Evolutionary conservation across 2,329 filamentous ascomycete genomes (phyloP).

Genomic region (Drechslerella stenobrocha): DNA sequence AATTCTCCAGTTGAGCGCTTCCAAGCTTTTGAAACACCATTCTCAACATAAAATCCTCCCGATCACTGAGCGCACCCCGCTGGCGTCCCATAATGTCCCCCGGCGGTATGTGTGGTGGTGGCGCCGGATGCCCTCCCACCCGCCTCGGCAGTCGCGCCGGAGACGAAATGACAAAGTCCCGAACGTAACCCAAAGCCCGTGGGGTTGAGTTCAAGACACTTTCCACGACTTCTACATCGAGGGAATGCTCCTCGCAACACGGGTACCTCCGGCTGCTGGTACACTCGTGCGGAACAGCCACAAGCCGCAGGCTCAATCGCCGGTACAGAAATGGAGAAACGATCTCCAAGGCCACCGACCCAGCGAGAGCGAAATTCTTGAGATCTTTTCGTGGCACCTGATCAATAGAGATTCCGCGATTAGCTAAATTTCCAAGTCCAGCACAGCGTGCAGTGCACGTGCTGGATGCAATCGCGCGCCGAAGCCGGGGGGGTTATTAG

Average conservation of each 20-base stretch:
- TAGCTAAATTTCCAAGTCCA: too few species aligned
- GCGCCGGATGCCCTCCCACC: too few species aligned
- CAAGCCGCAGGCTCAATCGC: conserved; percentile 10
- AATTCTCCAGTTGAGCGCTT: not conserved
- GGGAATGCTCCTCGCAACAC: conserved; percentile 4
- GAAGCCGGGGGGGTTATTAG: not conserved
- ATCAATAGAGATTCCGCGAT: too few species aligned
- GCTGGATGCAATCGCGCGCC: not conserved
- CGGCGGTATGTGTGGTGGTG: too few species aligned
- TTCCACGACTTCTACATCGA: conserved; percentile 20
- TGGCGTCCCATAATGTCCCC: too few species aligned
- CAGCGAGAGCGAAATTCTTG: conserved; percentile 21
- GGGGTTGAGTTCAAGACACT: conserved; percentile 12
- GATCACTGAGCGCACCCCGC: not conserved
- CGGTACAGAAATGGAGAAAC: conserved; percentile 26
- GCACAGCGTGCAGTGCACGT: too few species aligned
- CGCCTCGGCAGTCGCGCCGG: not conserved
- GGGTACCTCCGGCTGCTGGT: not conserved
- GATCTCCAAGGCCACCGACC: conserved; percentile 15
- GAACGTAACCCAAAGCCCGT: conserved; percentile 11
- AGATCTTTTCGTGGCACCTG: conserved; percentile 19
- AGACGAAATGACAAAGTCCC: conserved; percentile 4
- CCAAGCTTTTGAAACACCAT: not conserved
- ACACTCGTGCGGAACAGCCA: not conserved
- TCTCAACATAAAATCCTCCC: not conserved